Conservation (phyloP, 1,284 basidiomycete species). For the Trichosporon coremiiforme region DNA sequence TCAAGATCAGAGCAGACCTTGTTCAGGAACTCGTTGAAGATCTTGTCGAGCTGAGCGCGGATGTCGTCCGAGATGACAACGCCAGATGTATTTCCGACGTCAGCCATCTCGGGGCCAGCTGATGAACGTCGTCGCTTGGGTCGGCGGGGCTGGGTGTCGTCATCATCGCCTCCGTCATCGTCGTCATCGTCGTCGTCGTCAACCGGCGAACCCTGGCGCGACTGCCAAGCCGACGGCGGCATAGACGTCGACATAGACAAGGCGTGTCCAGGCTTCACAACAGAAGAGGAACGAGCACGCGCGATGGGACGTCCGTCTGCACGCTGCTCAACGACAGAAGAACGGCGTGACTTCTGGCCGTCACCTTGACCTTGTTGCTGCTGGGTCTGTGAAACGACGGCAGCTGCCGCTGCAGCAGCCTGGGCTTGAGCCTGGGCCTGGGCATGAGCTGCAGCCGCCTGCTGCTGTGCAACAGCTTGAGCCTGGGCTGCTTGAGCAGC, state of each 20-base stretch:
- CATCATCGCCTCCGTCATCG: constrained; percentile 48
- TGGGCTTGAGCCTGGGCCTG: constrained; percentile 23
- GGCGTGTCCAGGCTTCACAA: constrained; percentile 39
- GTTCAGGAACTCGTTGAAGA: constrained; percentile 89
- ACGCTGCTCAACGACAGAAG: constrained; percentile 34
- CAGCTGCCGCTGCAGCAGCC: constrained; percentile 16
- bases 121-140: constrained; percentile 49
- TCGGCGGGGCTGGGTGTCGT: constrained; percentile 40
- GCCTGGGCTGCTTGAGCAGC: constrained; percentile 23
- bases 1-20: constrained; percentile 90
- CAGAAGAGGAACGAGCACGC: constrained; percentile 46
- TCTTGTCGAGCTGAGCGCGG: constrained; percentile 76
- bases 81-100: constrained; percentile 29
- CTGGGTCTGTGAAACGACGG: constrained; percentile 19
- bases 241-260: constrained; percentile 36
- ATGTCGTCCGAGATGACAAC: constrained; percentile 65
- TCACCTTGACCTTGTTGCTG: constrained; percentile 39
- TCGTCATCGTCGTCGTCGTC: constrained; percentile 46
- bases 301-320: constrained; percentile 48
- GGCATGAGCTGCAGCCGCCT: constrained; percentile 22
- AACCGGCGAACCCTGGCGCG: constrained; percentile 42
- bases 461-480: constrained; percentile 27
- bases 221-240: constrained; percentile 53
- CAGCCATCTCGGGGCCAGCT: constrained; percentile 36
- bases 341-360: constrained; percentile 24